Base-by-base conservation (phyloP, 164 flowering plant species). In the Kalanchoe fedtschenkoi region DNA sequence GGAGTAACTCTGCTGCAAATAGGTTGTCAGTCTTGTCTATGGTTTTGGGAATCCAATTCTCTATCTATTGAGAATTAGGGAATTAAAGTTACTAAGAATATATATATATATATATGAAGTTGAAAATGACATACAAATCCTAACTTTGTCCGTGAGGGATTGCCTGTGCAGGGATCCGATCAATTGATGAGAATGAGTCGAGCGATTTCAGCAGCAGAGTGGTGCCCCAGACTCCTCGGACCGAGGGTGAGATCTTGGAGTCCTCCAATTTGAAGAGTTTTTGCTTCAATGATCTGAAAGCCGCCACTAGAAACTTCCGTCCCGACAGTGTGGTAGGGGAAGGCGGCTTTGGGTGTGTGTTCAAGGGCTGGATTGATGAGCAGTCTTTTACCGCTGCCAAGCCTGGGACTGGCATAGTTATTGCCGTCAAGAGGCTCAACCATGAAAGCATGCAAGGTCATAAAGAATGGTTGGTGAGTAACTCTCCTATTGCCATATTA, bases 221-320 rank as follows among this genome's bases (percentile, higher is more conserved):
- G n/a, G n/a, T n/a, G n/a, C n/a, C n/a, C n/a, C n/a, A n/a, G n/a
- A n/a, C n/a, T n/a, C n/a, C n/a, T 26, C 35, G 73, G 63, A 62
- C 37, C 34, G 72, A 68, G 33, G 71, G 62, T n/a, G 77, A 74
- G 62, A 74, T 70, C 59, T 56, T 74, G 60, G 66, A 63, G 39
- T 70, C 71, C 11, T 60, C 74, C 17, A 70, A 68, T 51, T 32
- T 70, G 56, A 68, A 66, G 57, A 71, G 47, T 32, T 74, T 70
- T 56, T 22, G 56, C 4, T 65, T 71, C 37, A 6, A 13, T 51
- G 74, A 65, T 11, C 71, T 74, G 35, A 61, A 60, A 56, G 65
- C 61, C 6, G 71, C 74, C 64, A 74, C 77, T 13, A 61, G 73
- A 16, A 74, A 70, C 62, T 74, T 74, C 65, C 69, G 70, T 22